Base-by-base conservation (phyloP, 2,329 filamentous ascomycete species). In the Cladophialophora chaetospira region DNA sequence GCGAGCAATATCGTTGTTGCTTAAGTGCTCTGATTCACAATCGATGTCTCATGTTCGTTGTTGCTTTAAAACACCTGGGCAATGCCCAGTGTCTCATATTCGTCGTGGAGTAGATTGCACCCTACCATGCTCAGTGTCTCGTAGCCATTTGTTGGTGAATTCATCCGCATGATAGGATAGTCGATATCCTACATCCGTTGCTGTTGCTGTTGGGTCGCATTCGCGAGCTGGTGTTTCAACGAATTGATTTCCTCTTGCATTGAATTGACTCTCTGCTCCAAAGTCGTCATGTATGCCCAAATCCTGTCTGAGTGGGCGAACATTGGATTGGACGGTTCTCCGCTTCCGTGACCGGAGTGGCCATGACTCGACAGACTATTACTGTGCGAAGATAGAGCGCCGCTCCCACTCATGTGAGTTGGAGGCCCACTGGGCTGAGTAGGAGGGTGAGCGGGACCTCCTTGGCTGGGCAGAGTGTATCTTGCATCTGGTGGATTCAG, bases 401-500 rank as follows among this genome's bases (percentile, higher is more conserved):
- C 64, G 48, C 65, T 63, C 9, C 64, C 66, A 51, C 53, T 58
- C 63, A 65, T 69, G 50, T 74, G 73, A 42, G 73, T 75, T 4
- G 69, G 62, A 21, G 72, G 62, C 1, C 68, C 63, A 21, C 65
- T 64, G 11, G 71, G 61, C 49, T 68, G 65, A 5, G 68, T 61
- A 19, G 71, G 69, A n/a, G 68, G 65, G 48, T 69, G 69, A 17
- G 68, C 70, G 2, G 72, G 62, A 10, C 57, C 60, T 31, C 65
- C 66, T 66, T 73, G 72, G 35, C 67, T 68, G 42, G 75, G 73
- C 36, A 77, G 63, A n/a, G 72, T 69, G 58, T 71, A 77, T 31
- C 75, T 73, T 45, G 72, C 61, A 61, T 78, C 75, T 2, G 75
- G 69, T 8, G 75, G 71, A 45, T 64, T 73, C 58, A 78, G 65